phyloP scores from a whole-genome alignment of 2,329 filamentous ascomycete genomes.

The Didymella pomorum region DNA sequence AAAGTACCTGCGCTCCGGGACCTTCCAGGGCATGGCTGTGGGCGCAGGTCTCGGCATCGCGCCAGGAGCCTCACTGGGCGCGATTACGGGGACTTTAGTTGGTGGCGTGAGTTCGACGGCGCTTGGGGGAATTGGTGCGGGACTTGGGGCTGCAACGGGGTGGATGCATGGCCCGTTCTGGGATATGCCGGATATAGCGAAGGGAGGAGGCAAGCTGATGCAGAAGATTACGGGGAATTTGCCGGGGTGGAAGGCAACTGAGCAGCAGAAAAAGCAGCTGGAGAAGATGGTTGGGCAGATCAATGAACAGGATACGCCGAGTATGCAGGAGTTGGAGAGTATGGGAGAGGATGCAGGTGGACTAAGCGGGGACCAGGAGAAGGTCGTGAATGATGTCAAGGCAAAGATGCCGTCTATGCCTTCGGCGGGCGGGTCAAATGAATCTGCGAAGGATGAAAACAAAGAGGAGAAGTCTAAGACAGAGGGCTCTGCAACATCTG shows the following conservation, averaged over 20 bases:
- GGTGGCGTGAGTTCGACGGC: slow-evolving; percentile 33
- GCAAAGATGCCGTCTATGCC: slow-evolving; percentile 22
- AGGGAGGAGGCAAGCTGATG: slow-evolving; percentile 29
- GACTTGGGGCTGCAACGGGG: slow-evolving; percentile 29
- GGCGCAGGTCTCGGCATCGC: slow-evolving; percentile 34
- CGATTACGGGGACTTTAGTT: slow-evolving; percentile 32
- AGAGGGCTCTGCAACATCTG: background rate
- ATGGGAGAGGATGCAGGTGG: slow-evolving; percentile 21
- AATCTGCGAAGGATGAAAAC: background rate
- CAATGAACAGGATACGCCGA: slow-evolving; percentile 28
- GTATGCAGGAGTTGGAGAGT: slow-evolving; percentile 27
- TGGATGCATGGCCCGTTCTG: slow-evolving; percentile 27
- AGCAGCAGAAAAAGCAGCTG: slow-evolving; percentile 29
- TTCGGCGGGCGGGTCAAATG: background rate
- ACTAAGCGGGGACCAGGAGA: slow-evolving; percentile 14
- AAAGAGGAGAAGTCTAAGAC: background rate
- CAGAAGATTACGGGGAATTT: slow-evolving; percentile 27
- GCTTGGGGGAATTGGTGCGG: slow-evolving; percentile 31
- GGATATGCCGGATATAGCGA: slow-evolving; percentile 23
- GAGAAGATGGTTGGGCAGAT: slow-evolving; percentile 34
- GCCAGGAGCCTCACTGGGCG: slow-evolving; percentile 30
- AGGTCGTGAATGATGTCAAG: slow-evolving; percentile 23
- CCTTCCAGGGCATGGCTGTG: slow-evolving; percentile 36
- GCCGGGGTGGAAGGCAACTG: slow-evolving; percentile 29
- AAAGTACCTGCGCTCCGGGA: slow-evolving; percentile 34